phyloP scores from a whole-genome alignment of 2,329 filamentous ascomycete genomes.

The Claviceps spartinae region DNA sequence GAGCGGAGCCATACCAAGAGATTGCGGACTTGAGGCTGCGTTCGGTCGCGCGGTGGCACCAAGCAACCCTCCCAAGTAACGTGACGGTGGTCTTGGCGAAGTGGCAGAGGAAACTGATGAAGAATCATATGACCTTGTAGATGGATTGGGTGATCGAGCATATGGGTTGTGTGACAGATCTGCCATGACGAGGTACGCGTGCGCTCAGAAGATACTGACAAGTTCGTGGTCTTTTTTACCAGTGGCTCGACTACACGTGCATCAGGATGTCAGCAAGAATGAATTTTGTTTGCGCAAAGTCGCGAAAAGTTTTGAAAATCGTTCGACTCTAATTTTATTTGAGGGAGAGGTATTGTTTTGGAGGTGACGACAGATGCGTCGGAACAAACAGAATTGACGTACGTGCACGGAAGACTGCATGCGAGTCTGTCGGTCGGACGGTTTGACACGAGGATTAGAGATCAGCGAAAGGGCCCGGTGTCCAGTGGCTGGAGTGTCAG shows the following conservation, averaged over 20 bases:
- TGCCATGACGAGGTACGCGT: conserved; percentile 30
- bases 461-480: not conserved
- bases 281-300: not conserved
- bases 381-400: not conserved
- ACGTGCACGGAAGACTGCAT: not conserved
- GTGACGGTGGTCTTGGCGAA: conserved; percentile 40
- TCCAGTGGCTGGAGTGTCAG: not conserved
- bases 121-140: conserved; percentile 49
- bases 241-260: not conserved
- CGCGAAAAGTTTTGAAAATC: no score
- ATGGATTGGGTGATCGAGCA: conserved; percentile 47
- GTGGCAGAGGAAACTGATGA: conserved; percentile 49
- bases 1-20: conserved; percentile 39
- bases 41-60: conserved; percentile 36
- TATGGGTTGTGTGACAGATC: conserved; percentile 41
- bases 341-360: no score
- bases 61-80: conserved; percentile 39
- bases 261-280: not conserved
- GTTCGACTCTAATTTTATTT: no score
- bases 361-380: not conserved
- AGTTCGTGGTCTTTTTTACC: not conserved
- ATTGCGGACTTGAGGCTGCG: conserved; percentile 34
- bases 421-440: not conserved
- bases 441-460: not conserved
- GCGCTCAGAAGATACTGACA: not conserved